phyloP scores from a whole-genome alignment of 2,329 filamentous ascomycete species.

The Aspergillus ibericus region DNA sequence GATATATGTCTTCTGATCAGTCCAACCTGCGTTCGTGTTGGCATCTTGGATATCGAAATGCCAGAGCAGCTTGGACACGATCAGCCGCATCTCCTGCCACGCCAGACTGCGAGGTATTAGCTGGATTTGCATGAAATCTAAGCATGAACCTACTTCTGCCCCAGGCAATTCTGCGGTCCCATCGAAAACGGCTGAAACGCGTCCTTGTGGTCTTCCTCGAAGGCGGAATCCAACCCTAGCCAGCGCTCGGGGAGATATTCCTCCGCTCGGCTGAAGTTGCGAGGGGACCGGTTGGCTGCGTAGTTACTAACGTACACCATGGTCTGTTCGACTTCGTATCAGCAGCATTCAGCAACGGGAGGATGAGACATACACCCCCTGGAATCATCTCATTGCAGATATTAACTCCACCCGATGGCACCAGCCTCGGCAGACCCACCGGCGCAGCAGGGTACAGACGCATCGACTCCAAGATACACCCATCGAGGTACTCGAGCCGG shows the following conservation, averaged over 20 bases:
- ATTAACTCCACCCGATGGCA: not conserved
- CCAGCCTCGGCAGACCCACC: slow-evolving; percentile 1
- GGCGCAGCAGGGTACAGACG: slow-evolving; percentile 48
- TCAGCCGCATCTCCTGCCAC: not conserved
- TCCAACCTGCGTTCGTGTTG: not conserved
- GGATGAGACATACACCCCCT: too few relatives aligned
- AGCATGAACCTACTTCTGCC: not conserved
- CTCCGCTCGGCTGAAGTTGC: not conserved
- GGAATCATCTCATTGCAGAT: too few relatives aligned
- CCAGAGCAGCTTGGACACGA: not conserved
- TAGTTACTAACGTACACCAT: not conserved
- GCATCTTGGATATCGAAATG: not conserved
- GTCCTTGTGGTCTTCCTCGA: not conserved
- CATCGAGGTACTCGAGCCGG: slow-evolving; percentile 45
- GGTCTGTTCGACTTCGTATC: not conserved
- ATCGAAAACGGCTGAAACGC: not conserved
- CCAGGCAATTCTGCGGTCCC: not conserved
- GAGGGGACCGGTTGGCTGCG: not conserved
- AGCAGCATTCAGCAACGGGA: too few relatives aligned
- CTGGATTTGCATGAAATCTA: not conserved
- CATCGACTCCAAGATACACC: slow-evolving; percentile 50
- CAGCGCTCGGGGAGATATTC: not conserved
- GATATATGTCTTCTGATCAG: not conserved
- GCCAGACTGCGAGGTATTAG: not conserved
- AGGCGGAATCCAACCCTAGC: not conserved